Evolutionary conservation across 2,329 filamentous ascomycete species (phyloP).

Genomic region (Venturia oleaginea): DNA sequence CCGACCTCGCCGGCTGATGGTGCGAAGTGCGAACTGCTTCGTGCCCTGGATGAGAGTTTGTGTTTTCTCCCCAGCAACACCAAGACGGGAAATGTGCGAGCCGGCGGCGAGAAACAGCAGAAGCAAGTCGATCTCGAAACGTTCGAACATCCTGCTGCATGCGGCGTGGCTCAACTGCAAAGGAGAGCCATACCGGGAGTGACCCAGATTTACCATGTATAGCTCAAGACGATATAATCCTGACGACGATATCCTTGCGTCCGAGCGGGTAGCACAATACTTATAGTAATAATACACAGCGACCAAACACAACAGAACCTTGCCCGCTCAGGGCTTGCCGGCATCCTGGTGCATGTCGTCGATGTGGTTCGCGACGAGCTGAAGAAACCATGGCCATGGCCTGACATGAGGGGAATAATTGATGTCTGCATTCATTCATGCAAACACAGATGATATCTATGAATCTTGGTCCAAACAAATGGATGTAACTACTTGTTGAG

Average conservation of each 20-base stretch:
- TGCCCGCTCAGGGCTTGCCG: neutral
- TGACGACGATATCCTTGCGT: neutral
- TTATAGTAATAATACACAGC: too few relatives aligned
- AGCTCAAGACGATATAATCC: neutral
- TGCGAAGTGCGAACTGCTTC: too few relatives aligned
- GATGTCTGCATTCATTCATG: neutral
- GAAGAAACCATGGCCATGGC: neutral
- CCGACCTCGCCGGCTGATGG: neutral
- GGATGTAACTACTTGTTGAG: neutral
- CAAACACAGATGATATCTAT: too few relatives aligned
- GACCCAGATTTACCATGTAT: neutral
- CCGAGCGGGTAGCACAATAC: neutral
- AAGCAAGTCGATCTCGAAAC: too few relatives aligned
- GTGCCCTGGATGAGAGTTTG: too few relatives aligned
- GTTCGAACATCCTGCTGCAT: too few relatives aligned
- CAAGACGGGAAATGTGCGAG: too few relatives aligned
- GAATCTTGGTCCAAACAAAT: too few relatives aligned
- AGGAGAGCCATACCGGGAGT: neutral
- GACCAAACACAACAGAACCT: neutral
- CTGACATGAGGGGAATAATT: neutral
- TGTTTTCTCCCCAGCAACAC: too few relatives aligned
- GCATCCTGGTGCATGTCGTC: neutral
- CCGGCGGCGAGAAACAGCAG: too few relatives aligned
- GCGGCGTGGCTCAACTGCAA: too few relatives aligned
- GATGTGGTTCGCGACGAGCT: constrained; percentile 3